phyloP scores from a whole-genome alignment of 139 green algal genomes.

The Volvox africanus region DNA sequence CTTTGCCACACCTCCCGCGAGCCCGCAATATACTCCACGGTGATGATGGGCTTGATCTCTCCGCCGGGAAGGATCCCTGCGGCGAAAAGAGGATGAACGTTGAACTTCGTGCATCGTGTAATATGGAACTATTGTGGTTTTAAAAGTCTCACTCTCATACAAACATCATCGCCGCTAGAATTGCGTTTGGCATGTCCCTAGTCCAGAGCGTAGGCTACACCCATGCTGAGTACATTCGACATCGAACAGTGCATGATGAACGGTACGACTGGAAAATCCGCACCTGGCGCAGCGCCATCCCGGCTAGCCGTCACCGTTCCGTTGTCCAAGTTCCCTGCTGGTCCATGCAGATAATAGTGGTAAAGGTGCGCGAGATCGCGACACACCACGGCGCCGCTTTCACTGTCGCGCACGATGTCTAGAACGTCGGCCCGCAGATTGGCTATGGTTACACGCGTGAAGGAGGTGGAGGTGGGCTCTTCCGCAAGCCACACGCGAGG shows the following conservation, averaged over 20 bases:
- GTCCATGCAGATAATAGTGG: constrained; percentile 90
- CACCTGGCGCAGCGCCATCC: neutral
- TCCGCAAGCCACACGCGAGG: constrained; percentile 6
- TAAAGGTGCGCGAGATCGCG: constrained; percentile 86
- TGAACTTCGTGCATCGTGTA: no score
- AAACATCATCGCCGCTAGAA: no score
- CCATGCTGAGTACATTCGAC: no score
- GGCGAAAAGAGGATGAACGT: neutral
- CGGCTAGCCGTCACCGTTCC: neutral
- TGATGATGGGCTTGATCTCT: constrained; percentile 72
- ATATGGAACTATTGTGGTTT: no score
- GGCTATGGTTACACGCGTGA: constrained; percentile 79
- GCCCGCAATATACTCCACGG: constrained; percentile 61
- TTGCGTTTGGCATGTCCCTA: no score
- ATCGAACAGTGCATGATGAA: no score
- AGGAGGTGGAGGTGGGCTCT: constrained; percentile 52
- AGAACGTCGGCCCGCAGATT: constrained; percentile 67
- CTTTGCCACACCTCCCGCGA: constrained; percentile 50
- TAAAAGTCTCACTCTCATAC: no score
- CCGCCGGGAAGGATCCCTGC: constrained; percentile 66
- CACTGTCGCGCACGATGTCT: constrained; percentile 55
- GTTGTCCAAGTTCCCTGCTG: constrained; percentile 63
- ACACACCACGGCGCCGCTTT: constrained; percentile 52
- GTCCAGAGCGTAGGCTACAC: no score
- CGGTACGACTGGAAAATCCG: no score